phyloP scores from a whole-genome alignment of 257 asterid genomes.

The Solanum dulcamara region DNA sequence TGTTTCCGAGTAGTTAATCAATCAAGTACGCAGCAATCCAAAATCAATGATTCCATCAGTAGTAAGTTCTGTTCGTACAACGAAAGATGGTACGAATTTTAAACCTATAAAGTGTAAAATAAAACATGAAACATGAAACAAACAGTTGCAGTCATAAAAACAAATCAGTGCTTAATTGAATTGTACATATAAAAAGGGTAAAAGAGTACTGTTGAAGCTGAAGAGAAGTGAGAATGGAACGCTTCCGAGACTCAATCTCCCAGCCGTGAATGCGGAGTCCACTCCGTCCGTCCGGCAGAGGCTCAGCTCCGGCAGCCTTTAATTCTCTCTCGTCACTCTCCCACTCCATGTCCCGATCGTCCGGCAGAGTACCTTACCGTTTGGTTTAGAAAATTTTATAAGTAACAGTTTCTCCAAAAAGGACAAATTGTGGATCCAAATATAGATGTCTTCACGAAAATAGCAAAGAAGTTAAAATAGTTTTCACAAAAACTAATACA shows the following conservation, averaged over 20 bases:
- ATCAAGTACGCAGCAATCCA: neutral
- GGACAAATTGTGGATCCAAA: neutral
- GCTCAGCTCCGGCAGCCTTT: slow-evolving; percentile 34
- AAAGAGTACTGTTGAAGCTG: slow-evolving; percentile 42
- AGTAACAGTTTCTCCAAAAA: neutral
- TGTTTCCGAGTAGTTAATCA: neutral
- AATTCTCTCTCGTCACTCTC: slow-evolving; percentile 24
- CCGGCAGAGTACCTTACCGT: neutral
- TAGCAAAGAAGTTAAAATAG: neutral
- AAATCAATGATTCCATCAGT: neutral
- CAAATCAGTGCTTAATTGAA: neutral
- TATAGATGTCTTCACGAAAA: neutral
- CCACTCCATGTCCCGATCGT: slow-evolving; percentile 23
- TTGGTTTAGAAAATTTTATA: neutral
- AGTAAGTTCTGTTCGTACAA: neutral
- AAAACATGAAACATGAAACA: neutral
- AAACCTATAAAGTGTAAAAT: too few relatives aligned
- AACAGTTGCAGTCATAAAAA: neutral
- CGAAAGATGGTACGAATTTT: too few relatives aligned
- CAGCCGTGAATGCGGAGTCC: slow-evolving; percentile 34
- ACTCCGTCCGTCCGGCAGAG: slow-evolving; percentile 24
- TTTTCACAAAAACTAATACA: neutral
- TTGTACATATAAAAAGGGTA: neutral
- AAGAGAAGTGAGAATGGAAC: slow-evolving; percentile 72
- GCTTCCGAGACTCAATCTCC: slow-evolving; percentile 86